Evolutionary conservation across 352 stramenopile species (phyloP).

Genomic region (Blastocystis sp.): DNA sequence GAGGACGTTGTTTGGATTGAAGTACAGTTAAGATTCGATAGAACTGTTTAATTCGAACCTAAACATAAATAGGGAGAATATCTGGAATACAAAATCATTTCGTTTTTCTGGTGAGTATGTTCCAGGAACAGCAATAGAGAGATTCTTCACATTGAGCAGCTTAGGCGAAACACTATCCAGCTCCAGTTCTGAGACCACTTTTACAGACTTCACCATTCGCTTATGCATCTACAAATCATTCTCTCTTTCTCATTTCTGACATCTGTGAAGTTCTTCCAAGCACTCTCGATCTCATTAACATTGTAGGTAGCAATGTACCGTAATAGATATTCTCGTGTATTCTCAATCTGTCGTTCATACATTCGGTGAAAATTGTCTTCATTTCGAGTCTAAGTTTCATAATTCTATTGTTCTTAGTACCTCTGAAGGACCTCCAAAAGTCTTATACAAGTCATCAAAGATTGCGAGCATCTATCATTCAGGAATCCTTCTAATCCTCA

Average conservation of each 20-base stretch:
- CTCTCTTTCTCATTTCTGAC: not conserved
- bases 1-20: conserved; percentile 90
- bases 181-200: conserved; percentile 86
- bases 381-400: conserved; percentile 42
- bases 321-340: conserved; percentile 33
- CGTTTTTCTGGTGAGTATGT: conserved; percentile 71
- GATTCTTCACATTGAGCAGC: conserved; percentile 79
- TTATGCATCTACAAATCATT: conserved; percentile 49
- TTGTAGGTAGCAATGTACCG: conserved; percentile 47
- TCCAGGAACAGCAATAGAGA: conserved; percentile 90
- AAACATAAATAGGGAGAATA: conserved; percentile 68
- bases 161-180: conserved; percentile 86
- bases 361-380: conserved; percentile 59
- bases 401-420: not conserved
- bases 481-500: not conserved
- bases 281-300: conserved; percentile 57
- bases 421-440: conserved; percentile 20
- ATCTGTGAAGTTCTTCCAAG: conserved; percentile 56
- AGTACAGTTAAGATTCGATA: conserved; percentile 86
- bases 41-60: conserved; percentile 82
- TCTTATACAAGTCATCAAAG: conserved; percentile 54
- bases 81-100: not conserved
- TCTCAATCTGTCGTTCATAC: conserved; percentile 60
- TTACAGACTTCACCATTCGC: conserved; percentile 68
- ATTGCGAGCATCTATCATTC: conserved; percentile 18